Evolutionary conservation across 179 eudicot species (phyloP).

Genomic region (Beta lomatogona): DNA sequence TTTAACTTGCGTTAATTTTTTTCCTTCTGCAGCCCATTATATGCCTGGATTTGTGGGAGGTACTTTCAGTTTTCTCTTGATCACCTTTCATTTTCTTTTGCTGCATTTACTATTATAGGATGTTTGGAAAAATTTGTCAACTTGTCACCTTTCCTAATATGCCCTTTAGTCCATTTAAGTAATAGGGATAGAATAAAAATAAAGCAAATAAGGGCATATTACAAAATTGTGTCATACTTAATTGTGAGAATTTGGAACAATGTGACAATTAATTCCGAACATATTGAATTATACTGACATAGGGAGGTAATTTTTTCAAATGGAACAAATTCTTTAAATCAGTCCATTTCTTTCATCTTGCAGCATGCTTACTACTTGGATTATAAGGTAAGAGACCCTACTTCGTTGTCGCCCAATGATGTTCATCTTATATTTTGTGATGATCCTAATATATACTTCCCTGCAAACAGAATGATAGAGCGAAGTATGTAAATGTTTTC

Average conservation of each 20-base stretch:
- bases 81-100: slow-evolving; percentile 6
- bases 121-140: too few relatives aligned
- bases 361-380: slow-evolving; percentile 99
- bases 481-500: slow-evolving; percentile 57
- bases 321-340: neutral
- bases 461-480: slow-evolving; percentile 69
- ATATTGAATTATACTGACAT: too few relatives aligned
- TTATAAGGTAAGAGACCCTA: slow-evolving; percentile 53
- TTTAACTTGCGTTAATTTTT: neutral
- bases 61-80: slow-evolving; percentile 33
- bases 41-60: slow-evolving; percentile 97
- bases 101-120: too few relatives aligned
- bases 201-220: too few relatives aligned
- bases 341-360: slow-evolving; percentile 28
- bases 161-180: too few relatives aligned
- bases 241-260: too few relatives aligned
- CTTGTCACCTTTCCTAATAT: too few relatives aligned
- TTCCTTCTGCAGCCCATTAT: slow-evolving; percentile 70
- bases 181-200: too few relatives aligned
- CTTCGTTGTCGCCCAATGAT: neutral
- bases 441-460: neutral
- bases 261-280: too few relatives aligned
- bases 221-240: too few relatives aligned
- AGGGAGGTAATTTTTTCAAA: too few relatives aligned
- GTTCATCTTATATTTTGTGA: neutral